phyloP scores from a whole-genome alignment of 2,329 filamentous ascomycete genomes.

The Gremmenia infestans region DNA sequence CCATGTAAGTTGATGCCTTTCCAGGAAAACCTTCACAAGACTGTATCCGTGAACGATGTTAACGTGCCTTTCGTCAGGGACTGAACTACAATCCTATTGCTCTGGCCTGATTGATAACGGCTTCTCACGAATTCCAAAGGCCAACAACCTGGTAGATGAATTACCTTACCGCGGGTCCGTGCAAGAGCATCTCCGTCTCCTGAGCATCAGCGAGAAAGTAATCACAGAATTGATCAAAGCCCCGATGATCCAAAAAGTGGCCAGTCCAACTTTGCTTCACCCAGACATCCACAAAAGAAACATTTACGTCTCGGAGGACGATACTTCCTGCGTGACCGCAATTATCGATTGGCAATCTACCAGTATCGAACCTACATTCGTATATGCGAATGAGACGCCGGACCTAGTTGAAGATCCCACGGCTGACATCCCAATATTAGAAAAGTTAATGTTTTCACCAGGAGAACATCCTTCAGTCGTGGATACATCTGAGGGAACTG shows the following conservation, averaged over 20 bases:
- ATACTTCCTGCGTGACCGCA: conserved; percentile 34
- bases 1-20: conserved; percentile 30
- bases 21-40: too few species aligned
- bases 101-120: conserved; percentile 36
- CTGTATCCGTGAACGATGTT: too few species aligned
- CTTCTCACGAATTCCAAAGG: conserved; percentile 33
- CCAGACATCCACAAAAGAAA: conserved; percentile 39
- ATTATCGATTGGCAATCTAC: conserved; percentile 41
- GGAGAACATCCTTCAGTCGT: conserved; percentile 14
- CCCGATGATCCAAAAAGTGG: conserved; percentile 24
- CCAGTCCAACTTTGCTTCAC: conserved; percentile 30
- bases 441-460: conserved; percentile 28
- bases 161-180: conserved; percentile 33
- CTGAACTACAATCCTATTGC: conserved; percentile 30
- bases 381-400: conserved; percentile 34
- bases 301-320: conserved; percentile 35
- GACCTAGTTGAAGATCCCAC: conserved; percentile 21
- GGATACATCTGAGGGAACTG: background rate
- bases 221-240: conserved; percentile 19
- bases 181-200: conserved; percentile 31
- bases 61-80: conserved; percentile 26
- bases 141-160: conserved; percentile 14
- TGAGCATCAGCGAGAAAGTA: conserved; percentile 11
- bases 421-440: too few species aligned
- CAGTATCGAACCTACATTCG: conserved; percentile 37